Evolutionary conservation across 2,329 filamentous ascomycete genomes (phyloP), one percentile per base, ranked within the genome.

Genomic region (Trichoderma sp.): DNA sequence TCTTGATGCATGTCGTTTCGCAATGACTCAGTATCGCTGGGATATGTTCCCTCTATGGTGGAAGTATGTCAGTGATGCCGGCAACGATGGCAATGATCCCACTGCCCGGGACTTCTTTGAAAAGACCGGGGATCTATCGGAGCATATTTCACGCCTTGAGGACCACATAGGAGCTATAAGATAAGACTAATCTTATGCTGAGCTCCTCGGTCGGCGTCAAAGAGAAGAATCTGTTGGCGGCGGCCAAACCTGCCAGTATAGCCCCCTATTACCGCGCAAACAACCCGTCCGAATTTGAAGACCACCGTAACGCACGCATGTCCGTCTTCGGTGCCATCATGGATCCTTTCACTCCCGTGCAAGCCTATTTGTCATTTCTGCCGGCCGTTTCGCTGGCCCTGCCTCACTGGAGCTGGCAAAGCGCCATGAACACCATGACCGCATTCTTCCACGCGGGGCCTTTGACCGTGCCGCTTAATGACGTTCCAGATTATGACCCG

Each of bases 41-140:
- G 74, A 80, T 12, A 71, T 82, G 70, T 82, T 82, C 66, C 73
- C 79, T 0, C n/a, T 70, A 2, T 83, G 80, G 80, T 83, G 80
- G 80, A 77, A 78, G 59, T 80, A 74, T 45, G 39, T 45, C 39
- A 45, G 39, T 1, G 39, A 45, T 45, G 39, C 39, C 1, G 39
- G 39, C 8, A 45, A 45, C 19, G 39, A 45, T 1, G 39, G 39
- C 1, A 45, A 17, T 45, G 39, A 45, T 45, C 39, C 39, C 8
- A 45, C 39, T n/a, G 39, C 39, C 39, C 39, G 17, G 8, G 39
- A n/a, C n/a, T 45, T 45, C n/a, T n/a, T 45, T 19, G 17, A 45
- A 19, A 45, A 45, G n/a, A n/a, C 39, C n/a, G 19, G 19, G 6
- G 39, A 45, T 45, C 39, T 45, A 19, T 45, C 39, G 19, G 39